Conservation (phyloP, 1,139 yeast species). For the Taiozyma sp. region DNA sequence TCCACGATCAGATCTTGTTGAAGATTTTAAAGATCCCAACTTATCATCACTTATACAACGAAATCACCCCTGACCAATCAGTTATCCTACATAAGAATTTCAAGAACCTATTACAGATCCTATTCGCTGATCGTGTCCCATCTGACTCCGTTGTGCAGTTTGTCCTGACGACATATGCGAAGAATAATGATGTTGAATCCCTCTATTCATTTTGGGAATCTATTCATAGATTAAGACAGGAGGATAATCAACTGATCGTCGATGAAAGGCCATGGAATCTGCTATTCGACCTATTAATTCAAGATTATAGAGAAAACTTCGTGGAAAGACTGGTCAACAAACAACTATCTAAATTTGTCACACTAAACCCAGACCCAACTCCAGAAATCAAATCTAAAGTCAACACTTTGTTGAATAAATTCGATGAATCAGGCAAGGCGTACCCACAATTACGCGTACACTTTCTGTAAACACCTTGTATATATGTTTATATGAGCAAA, state of each 20-base stretch:
- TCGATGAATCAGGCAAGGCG: constrained; percentile 9
- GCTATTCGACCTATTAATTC: constrained; percentile 13
- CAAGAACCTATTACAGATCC: constrained; percentile 2
- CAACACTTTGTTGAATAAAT: constrained; percentile 8
- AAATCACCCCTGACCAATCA: constrained; percentile 3
- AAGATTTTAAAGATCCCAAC: constrained; percentile 16
- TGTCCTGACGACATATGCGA: constrained; percentile 14
- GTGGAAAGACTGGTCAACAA: constrained; percentile 13
- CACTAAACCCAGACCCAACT: constrained; percentile 2
- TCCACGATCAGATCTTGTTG: constrained; percentile 9
- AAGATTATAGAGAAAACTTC: constrained; percentile 12
- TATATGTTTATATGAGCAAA: neutral
- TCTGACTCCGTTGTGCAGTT: constrained; percentile 11
- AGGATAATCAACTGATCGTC: constrained; percentile 4
- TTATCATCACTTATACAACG: constrained; percentile 16
- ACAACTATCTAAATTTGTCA: constrained; percentile 8
- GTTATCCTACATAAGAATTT: constrained; percentile 1
- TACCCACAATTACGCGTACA: constrained; percentile 11
- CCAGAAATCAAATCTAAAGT: constrained; percentile 4
- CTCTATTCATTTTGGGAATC: constrained; percentile 19
- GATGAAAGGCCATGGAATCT: constrained; percentile 27
- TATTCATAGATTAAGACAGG: constrained; percentile 2
- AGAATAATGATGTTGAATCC: constrained; percentile 10
- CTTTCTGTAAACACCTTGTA: constrained; percentile 1
- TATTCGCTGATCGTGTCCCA: constrained; percentile 3